These are phyloP conservation scores for Aspergillus conjunctus DNA, from an alignment of 495 filamentous ascomycete species.

Conservation along the genomic window DNA sequence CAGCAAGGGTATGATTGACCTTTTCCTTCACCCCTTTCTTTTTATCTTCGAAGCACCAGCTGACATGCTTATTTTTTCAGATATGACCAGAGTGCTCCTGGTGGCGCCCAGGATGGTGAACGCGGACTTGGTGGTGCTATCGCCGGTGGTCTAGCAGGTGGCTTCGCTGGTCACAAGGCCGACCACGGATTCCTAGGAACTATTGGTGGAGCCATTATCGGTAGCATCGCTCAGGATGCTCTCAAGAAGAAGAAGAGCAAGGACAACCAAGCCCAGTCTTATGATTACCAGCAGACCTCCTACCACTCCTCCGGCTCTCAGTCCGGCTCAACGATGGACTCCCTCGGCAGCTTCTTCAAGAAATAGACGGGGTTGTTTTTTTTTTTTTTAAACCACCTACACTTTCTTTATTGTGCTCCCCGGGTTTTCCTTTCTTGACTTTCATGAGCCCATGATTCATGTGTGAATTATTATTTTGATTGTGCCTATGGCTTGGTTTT, in stretches of 20 bases:
- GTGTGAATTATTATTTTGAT: conserved; percentile 4
- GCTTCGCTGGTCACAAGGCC: conserved; percentile 52
- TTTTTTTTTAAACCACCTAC: conserved; percentile 1
- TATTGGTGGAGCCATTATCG: conserved; percentile 53
- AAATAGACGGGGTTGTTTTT: conserved; percentile 39
- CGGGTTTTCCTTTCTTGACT: conserved; percentile 8
- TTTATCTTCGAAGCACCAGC: conserved; percentile 11
- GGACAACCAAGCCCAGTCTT: conserved; percentile 28
- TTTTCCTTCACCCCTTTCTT: neutral
- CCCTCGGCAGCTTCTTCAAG: conserved; percentile 49
- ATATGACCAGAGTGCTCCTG: conserved; percentile 33
- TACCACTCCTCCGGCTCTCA: conserved; percentile 24
- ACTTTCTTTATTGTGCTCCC: neutral
- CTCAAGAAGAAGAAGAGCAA: conserved; percentile 48
- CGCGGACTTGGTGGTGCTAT: conserved; percentile 51
- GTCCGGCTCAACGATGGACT: conserved; percentile 39
- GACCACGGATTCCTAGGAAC: conserved; percentile 53
- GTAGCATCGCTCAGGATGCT: conserved; percentile 48
- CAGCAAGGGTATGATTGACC: conserved; percentile 24
- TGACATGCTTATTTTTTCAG: conserved; percentile 20
- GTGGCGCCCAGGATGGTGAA: conserved; percentile 48
- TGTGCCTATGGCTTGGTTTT: neutral
- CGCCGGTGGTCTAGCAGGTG: conserved; percentile 49
- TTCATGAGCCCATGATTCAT: conserved; percentile 16
- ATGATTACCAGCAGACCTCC: conserved; percentile 26